phyloP scores from a whole-genome alignment of 2,329 filamentous ascomycete genomes.

The Colletotrichum godetiae region DNA sequence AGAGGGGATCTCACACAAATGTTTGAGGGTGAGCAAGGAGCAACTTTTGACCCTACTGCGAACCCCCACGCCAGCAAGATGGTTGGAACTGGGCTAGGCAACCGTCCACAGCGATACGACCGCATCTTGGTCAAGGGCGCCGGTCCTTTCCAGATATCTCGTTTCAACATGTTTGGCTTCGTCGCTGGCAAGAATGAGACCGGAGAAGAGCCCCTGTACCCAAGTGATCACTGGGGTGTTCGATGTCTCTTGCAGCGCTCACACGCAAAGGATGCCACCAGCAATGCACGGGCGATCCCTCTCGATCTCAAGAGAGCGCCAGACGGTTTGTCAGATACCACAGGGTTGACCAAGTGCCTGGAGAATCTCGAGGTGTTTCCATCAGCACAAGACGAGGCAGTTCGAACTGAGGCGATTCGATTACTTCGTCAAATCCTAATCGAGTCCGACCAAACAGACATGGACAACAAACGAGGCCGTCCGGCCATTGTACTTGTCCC shows the following conservation, averaged over 20 bases:
- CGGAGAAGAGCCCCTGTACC: constrained; percentile 41
- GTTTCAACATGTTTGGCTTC: constrained; percentile 70
- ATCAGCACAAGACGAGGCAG: constrained; percentile 52
- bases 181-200: constrained; percentile 40
- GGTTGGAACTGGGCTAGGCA: constrained; percentile 58
- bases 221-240: constrained; percentile 71
- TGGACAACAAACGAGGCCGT: constrained; percentile 32
- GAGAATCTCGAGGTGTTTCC: constrained; percentile 56
- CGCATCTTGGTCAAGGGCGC: constrained; percentile 66
- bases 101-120: constrained; percentile 74
- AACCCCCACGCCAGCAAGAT: constrained; percentile 67
- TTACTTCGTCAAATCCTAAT: constrained; percentile 56
- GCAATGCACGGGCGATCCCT: constrained; percentile 40
- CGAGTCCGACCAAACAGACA: constrained; percentile 41
- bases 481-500: constrained; percentile 63
- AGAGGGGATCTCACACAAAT: constrained; percentile 45
- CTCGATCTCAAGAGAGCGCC: constrained; percentile 47
- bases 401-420: constrained; percentile 56
- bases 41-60: constrained; percentile 70
- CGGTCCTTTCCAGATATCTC: constrained; percentile 49
- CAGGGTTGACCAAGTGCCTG: constrained; percentile 52
- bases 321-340: constrained; percentile 43
- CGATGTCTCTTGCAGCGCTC: constrained; percentile 51
- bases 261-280: background rate
- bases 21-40: constrained; percentile 71